Evolutionary conservation across 1,284 basidiomycete genomes (phyloP), one percentile per base, ranked within the genome.

Genomic region (Leccinum variabile): DNA sequence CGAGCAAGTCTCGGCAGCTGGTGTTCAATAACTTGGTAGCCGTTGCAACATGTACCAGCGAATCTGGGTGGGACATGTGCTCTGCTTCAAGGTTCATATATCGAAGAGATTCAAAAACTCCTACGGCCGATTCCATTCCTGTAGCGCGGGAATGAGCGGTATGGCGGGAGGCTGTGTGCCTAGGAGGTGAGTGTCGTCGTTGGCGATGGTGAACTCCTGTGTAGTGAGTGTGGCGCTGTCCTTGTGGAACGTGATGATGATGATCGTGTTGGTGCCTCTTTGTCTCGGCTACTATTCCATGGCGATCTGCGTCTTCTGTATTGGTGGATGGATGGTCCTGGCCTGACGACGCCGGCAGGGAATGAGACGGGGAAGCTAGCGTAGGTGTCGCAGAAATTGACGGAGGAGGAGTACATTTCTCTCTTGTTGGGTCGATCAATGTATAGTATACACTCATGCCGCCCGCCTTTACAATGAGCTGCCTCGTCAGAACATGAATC

Each of bases 91-190:
- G 78, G 66, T 93, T 86, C 69, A 93, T 81, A 71, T 94, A 94
- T 39, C 86, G 78, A 69, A 91, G 87, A 11, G 84, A 86, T 75
- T 95, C 92, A 67, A 94, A 94, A 9, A 92, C 85, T 0, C 92
- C 93, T 0, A 95, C 93, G 0, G 85, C 86, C 39, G 84, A 79
- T 71, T 92, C 85, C 30, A 61, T 65, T 65, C 68, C 77, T 32
- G 67, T 61, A 7, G 61, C 28, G 56, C 69, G 78, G 16, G 74
- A 60, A 63, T 75, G 67, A 33, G 59, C 50, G 8, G 64, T 16
- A 7, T 67, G 66, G 57, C 67, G 70, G 8, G 65, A 59, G 18
- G 44, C 7, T 10, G 35, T 59, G 56, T 66, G 72, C 50, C 57
- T 53, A 54, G 64, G 61, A 9, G 56, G 56, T 22, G 59, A 63